Evolutionary conservation across 1,284 basidiomycete species (phyloP).

Genomic region (Serendipita sp.): DNA sequence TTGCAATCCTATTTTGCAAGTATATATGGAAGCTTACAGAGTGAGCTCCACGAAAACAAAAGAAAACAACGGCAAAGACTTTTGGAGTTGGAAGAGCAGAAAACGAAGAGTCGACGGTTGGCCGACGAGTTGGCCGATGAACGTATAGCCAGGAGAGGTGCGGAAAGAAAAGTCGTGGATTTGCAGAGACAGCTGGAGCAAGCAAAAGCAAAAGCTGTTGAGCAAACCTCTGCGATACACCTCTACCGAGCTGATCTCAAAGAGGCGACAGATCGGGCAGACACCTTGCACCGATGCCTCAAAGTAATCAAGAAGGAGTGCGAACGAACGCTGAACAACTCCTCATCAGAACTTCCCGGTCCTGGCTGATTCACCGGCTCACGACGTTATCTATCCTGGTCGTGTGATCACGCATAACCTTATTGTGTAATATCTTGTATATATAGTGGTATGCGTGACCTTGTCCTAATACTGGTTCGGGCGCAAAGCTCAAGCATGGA

Average conservation of each 20-base stretch:
- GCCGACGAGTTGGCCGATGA: neutral
- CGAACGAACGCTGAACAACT: no score
- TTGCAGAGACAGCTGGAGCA: neutral
- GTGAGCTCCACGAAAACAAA: neutral
- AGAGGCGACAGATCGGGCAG: no score
- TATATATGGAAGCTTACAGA: constrained; percentile 4
- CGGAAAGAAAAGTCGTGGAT: neutral
- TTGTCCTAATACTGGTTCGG: no score
- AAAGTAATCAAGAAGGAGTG: no score
- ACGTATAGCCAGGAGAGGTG: neutral
- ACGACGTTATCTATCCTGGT: no score
- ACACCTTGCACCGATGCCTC: no score
- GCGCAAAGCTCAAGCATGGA: neutral
- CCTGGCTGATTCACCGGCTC: no score
- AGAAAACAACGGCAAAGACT: neutral
- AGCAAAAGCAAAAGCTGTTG: neutral
- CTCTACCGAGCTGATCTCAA: no score
- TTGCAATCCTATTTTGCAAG: neutral
- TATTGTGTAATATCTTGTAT: no score
- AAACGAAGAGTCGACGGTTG: neutral
- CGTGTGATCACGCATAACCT: no score
- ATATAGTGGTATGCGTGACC: no score
- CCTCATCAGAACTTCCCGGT: no score
- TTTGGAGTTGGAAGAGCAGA: neutral
- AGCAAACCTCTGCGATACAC: neutral